Evolutionary conservation across 2,329 filamentous ascomycete genomes (phyloP).

Genomic region (Colletotrichum camelliae): DNA sequence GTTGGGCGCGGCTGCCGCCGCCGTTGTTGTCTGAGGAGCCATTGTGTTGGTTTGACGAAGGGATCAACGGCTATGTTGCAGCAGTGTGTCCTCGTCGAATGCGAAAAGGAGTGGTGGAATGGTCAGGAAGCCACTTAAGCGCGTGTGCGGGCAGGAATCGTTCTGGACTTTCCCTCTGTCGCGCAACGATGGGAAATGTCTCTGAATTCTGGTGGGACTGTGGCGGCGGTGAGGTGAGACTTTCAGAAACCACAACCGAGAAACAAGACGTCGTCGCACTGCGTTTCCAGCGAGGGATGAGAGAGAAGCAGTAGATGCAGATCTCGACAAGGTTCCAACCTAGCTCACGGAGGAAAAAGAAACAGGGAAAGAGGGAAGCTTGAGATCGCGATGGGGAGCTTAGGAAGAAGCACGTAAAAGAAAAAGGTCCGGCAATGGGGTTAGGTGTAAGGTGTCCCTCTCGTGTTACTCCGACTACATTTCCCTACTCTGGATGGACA

Average conservation of each 20-base stretch:
- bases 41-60: neutral
- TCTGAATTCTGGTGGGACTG: neutral
- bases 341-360: neutral
- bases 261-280: neutral
- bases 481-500: neutral
- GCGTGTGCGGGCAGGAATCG: neutral
- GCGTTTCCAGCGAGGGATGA: neutral
- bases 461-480: neutral
- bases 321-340: neutral
- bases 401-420: neutral
- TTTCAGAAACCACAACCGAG: neutral
- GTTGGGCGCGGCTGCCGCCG: conserved; percentile 4
- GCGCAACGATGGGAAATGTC: conserved; percentile 7
- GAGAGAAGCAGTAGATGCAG: neutral
- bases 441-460: conserved; percentile 14
- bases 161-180: neutral
- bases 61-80: neutral
- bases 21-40: conserved; percentile 5
- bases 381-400: neutral
- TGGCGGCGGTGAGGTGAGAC: conserved; percentile 10
- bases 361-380: neutral
- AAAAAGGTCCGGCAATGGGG: neutral
- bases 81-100: neutral
- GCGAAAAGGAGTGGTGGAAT: neutral
- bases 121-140: neutral